A percentile compares a stretch with the other conserved stretches of the same genome.
phyloP scores from a whole-genome alignment of 2,329 filamentous ascomycete species.

The Endocalyx cinctus region DNA sequence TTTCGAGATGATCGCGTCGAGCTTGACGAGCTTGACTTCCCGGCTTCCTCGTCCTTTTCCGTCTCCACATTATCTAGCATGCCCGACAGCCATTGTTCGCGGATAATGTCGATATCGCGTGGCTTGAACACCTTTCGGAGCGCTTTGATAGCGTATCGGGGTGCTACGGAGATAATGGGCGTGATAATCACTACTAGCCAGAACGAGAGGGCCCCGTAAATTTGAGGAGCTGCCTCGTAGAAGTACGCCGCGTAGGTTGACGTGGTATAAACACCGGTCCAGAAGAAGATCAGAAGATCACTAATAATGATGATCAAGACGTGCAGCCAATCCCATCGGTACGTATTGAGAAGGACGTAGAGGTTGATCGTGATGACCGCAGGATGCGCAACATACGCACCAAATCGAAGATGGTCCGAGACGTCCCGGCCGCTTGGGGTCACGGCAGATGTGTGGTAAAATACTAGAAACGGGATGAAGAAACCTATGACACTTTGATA shows the following conservation, averaged over 20 bases:
- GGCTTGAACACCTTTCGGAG: slow-evolving; percentile 93
- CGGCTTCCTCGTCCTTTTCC: slow-evolving; percentile 29
- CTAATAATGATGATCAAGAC: slow-evolving; percentile 76
- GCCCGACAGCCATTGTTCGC: slow-evolving; percentile 82
- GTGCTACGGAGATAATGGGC: slow-evolving; percentile 76
- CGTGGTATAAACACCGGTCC: slow-evolving; percentile 80
- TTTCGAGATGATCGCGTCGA: slow-evolving; percentile 46
- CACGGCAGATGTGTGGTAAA: slow-evolving; percentile 63
- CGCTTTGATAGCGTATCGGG: slow-evolving; percentile 80
- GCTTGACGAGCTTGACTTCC: slow-evolving; percentile 32
- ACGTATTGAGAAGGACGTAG: slow-evolving; percentile 94
- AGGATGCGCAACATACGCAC: slow-evolving; percentile 79
- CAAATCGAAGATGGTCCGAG: slow-evolving; percentile 76
- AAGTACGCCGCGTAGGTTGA: slow-evolving; percentile 50
- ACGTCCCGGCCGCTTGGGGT: slow-evolving; percentile 70
- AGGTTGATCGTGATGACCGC: slow-evolving; percentile 85
- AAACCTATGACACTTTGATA: slow-evolving; percentile 94
- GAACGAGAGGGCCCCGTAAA: slow-evolving; percentile 78
- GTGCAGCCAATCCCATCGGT: slow-evolving; percentile 97
- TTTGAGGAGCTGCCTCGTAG: slow-evolving; percentile 72
- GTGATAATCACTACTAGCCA: slow-evolving; percentile 82
- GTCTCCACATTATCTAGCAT: slow-evolving; percentile 67
- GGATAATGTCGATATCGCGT: slow-evolving; percentile 89
- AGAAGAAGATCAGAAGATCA: slow-evolving; percentile 85
- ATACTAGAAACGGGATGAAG: slow-evolving; percentile 85